phyloP scores from a whole-genome alignment of 139 green algal genomes.

The Chlamydomonas sp. region DNA sequence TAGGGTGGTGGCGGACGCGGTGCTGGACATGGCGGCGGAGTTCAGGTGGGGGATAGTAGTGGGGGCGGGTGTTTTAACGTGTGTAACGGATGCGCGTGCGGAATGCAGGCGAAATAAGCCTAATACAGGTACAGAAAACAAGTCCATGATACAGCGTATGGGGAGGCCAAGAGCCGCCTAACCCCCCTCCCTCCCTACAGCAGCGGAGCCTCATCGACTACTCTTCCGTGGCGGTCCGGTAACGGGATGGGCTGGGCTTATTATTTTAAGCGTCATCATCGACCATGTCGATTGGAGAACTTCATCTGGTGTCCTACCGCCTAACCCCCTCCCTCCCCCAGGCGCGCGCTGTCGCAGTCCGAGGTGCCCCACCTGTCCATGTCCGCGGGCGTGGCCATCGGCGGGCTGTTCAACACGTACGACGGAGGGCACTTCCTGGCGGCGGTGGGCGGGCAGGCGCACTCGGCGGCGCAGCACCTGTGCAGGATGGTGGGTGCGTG shows the following conservation, averaged over 20 bases:
- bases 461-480: slow-evolving; percentile 25
- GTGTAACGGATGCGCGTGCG: not conserved
- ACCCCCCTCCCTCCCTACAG: not conserved
- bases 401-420: slow-evolving; percentile 43
- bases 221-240: too few relatives aligned
- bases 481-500: slow-evolving; percentile 16
- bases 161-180: too few relatives aligned
- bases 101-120: too few relatives aligned
- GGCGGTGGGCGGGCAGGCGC: slow-evolving; percentile 17
- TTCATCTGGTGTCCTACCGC: not conserved
- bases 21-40: slow-evolving; percentile 41
- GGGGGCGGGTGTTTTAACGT: not conserved
- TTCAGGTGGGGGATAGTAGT: slow-evolving; percentile 14
- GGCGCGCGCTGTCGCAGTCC: slow-evolving; percentile 27
- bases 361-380: slow-evolving; percentile 45
- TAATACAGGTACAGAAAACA: too few relatives aligned
- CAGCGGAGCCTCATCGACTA: too few relatives aligned
- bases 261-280: too few relatives aligned
- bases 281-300: too few relatives aligned
- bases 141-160: too few relatives aligned
- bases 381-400: slow-evolving; percentile 39
- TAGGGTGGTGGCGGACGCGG: slow-evolving; percentile 35
- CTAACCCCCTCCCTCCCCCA: not conserved
- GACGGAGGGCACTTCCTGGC: slow-evolving; percentile 47
- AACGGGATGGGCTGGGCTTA: too few relatives aligned